Conservation (phyloP, 2,329 filamentous ascomycete genomes). For the Parafenestella ontariensis region DNA sequence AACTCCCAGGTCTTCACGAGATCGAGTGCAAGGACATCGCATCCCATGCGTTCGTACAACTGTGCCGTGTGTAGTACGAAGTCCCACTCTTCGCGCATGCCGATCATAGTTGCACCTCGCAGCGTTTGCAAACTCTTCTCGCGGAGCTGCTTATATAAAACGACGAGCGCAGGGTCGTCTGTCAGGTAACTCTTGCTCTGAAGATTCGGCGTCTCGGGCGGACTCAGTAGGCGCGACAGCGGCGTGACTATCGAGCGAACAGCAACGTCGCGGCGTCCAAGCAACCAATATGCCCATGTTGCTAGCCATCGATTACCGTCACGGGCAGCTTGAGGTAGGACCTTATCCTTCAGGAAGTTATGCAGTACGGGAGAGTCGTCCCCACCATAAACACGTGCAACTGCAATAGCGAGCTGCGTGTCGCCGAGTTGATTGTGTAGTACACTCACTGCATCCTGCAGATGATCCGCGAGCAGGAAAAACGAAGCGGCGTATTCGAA, state of each 20-base stretch:
- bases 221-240: slow-evolving; percentile 75
- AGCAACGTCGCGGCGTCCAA: slow-evolving; percentile 81
- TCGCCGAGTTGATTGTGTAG: slow-evolving; percentile 88
- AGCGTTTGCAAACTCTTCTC: slow-evolving; percentile 83
- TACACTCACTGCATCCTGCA: slow-evolving; percentile 85
- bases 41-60: slow-evolving; percentile 90
- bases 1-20: slow-evolving; percentile 87
- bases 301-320: slow-evolving; percentile 93
- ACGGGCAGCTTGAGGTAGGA: slow-evolving; percentile 77
- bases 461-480: slow-evolving; percentile 86
- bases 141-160: slow-evolving; percentile 85
- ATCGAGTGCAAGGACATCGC: slow-evolving; percentile 86
- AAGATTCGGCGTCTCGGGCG: slow-evolving; percentile 71
- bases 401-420: slow-evolving; percentile 85
- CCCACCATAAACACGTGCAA: slow-evolving; percentile 86
- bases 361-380: slow-evolving; percentile 78
- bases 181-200: slow-evolving; percentile 82
- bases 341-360: slow-evolving; percentile 77
- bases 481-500: slow-evolving; percentile 97
- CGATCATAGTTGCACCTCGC: slow-evolving; percentile 81
- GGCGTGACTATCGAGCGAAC: slow-evolving; percentile 84
- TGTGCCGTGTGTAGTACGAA: slow-evolving; percentile 87
- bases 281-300: slow-evolving; percentile 95
- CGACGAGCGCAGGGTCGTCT: slow-evolving; percentile 87
- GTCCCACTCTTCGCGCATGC: slow-evolving; percentile 80